Conservation (phyloP, 345 rosid species). For the Turritis glabra region DNA sequence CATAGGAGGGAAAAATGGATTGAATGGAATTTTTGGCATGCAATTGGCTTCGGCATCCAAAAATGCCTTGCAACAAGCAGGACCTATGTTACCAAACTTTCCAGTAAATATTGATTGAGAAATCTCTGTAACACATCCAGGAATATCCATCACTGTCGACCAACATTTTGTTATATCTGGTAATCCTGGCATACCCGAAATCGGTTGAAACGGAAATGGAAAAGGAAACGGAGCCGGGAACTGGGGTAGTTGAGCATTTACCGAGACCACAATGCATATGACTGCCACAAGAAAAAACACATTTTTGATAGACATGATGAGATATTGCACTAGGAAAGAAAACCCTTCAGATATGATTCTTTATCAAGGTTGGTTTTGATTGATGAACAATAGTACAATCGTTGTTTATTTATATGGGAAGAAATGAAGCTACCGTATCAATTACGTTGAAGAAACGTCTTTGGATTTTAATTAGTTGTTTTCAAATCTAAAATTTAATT, state of each 20-base stretch:
- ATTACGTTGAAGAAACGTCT: neutral
- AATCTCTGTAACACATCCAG: slow-evolving; percentile 5
- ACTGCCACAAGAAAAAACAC: neutral
- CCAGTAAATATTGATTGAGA: neutral
- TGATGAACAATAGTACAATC: neutral
- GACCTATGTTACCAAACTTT: neutral
- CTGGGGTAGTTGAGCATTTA: slow-evolving; percentile 13
- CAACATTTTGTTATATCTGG: neutral
- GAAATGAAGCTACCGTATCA: neutral
- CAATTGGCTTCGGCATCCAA: neutral
- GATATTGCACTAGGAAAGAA: neutral
- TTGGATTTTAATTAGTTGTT: neutral
- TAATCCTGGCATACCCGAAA: neutral
- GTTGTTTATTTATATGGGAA: slow-evolving; percentile 10
- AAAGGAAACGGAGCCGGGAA: neutral
- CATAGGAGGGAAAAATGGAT: neutral
- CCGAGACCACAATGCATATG: neutral
- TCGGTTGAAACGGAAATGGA: neutral
- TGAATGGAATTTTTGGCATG: neutral
- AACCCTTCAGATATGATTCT: neutral
- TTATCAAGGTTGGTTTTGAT: neutral
- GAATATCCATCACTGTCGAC: neutral
- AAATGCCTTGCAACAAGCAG: slow-evolving; percentile 1
- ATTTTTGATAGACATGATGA: neutral
- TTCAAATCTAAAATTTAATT: no score